These are phyloP conservation scores for Metschnikowia kofuensis DNA, from an alignment of 805 yeast genomes.

Conservation along the genomic window DNA sequence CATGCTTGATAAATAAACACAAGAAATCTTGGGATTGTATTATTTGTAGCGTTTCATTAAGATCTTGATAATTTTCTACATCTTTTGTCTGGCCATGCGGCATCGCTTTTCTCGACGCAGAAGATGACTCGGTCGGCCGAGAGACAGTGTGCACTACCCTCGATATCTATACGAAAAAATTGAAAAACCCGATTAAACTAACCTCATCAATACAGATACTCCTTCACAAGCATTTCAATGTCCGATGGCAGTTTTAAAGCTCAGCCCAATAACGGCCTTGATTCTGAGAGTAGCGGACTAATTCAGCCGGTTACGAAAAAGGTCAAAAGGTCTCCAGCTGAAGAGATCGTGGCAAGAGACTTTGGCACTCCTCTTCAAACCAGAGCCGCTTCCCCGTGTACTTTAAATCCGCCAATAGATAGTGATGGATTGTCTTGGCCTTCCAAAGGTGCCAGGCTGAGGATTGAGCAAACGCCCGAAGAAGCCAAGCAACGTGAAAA, in stretches of 20 bases:
- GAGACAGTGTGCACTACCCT: too few species aligned
- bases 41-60: too few species aligned
- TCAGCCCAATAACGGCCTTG: neutral
- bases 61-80: too few species aligned
- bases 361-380: constrained; percentile 61
- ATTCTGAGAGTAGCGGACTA: neutral
- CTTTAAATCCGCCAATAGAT: constrained; percentile 82
- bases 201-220: too few species aligned
- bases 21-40: too few species aligned
- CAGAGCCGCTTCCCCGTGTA: constrained; percentile 79
- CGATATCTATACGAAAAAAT: too few species aligned
- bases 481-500: constrained; percentile 64
- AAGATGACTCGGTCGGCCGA: too few species aligned
- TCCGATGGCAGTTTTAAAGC: neutral
- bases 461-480: constrained; percentile 68
- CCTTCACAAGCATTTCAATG: neutral
- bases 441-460: constrained; percentile 71
- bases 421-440: constrained; percentile 95
- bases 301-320: constrained; percentile 18
- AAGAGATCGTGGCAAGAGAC: constrained; percentile 11
- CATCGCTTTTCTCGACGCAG: too few species aligned
- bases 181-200: too few species aligned
- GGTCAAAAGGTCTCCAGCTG: constrained; percentile 19
- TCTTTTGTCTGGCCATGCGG: too few species aligned
- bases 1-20: too few species aligned